Conservation (phyloP, 495 filamentous ascomycete species). For the Neurospora discreta region DNA sequence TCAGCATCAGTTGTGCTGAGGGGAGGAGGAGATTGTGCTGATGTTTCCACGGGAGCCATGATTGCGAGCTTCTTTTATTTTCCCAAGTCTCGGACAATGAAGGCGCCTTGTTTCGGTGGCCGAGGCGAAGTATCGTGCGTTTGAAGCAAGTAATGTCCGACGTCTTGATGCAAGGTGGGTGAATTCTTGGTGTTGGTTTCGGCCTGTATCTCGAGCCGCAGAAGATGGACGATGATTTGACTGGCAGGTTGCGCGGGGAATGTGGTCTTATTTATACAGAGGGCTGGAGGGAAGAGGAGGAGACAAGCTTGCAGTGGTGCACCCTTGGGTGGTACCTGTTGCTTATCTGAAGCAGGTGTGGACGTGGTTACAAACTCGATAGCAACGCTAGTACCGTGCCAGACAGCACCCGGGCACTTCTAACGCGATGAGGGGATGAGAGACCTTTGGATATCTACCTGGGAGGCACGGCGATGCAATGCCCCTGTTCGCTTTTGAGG, state of each 20-base stretch:
- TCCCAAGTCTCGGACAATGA: not conserved
- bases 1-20: not conserved
- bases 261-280: not conserved
- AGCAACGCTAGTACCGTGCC: not conserved
- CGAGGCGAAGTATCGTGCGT: not conserved
- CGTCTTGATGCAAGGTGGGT: not conserved
- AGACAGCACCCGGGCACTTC: not conserved
- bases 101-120: not conserved
- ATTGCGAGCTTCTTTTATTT: not conserved
- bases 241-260: not conserved
- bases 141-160: not conserved
- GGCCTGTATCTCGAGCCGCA: not conserved
- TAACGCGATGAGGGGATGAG: not conserved
- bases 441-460: not conserved
- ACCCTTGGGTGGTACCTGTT: not conserved
- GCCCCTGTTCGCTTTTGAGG: not conserved
- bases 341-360: not conserved
- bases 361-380: not conserved
- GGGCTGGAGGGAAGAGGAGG: not conserved
- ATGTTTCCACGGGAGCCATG: slow-evolving; percentile 5
- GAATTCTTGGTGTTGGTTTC: not conserved
- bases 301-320: not conserved
- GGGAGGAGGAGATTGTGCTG: not conserved
- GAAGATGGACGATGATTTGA: not conserved
- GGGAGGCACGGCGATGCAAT: not conserved